Conservation (phyloP, 2,329 filamentous ascomycete genomes). For the Aspergillus sclerotialis region DNA sequence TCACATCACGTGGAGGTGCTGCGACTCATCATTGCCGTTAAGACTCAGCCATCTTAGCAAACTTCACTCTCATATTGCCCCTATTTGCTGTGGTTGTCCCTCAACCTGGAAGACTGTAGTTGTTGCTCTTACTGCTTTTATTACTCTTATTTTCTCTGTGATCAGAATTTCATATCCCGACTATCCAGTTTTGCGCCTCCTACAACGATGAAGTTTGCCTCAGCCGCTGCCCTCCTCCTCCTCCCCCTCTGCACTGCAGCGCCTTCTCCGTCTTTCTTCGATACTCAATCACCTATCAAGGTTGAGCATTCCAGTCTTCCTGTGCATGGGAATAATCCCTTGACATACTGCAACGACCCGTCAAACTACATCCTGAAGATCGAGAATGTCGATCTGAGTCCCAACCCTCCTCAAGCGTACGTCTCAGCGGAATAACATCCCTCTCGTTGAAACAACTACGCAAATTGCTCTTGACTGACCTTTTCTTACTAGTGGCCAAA, state of each 20-base stretch:
- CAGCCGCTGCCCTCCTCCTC: conserved; percentile 31
- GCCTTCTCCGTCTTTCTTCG: conserved; percentile 42
- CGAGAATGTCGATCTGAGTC: conserved; percentile 68
- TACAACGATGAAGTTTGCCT: conserved; percentile 37
- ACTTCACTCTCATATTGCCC: neutral
- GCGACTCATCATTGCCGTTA: neutral
- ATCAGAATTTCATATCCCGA: neutral
- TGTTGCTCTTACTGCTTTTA: neutral
- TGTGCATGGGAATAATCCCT: conserved; percentile 78
- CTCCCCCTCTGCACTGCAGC: conserved; percentile 40
- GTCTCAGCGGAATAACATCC: conserved; percentile 27
- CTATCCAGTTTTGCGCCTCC: neutral
- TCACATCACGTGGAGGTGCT: neutral
- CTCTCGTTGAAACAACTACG: too few species aligned
- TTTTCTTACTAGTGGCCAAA: conserved; percentile 58
- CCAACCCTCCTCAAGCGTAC: conserved; percentile 84
- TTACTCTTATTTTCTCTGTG: neutral
- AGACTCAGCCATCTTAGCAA: neutral
- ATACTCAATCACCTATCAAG: conserved; percentile 44
- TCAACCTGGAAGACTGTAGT: neutral
- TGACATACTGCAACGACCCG: conserved; percentile 70
- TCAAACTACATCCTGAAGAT: conserved; percentile 66
- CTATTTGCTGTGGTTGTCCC: too few species aligned
- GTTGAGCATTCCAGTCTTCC: conserved; percentile 47
- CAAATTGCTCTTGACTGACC: conserved; percentile 13